Evolutionary conservation across 129 eudicot genomes (phyloP).

Genomic region (Sambucus nigra): DNA sequence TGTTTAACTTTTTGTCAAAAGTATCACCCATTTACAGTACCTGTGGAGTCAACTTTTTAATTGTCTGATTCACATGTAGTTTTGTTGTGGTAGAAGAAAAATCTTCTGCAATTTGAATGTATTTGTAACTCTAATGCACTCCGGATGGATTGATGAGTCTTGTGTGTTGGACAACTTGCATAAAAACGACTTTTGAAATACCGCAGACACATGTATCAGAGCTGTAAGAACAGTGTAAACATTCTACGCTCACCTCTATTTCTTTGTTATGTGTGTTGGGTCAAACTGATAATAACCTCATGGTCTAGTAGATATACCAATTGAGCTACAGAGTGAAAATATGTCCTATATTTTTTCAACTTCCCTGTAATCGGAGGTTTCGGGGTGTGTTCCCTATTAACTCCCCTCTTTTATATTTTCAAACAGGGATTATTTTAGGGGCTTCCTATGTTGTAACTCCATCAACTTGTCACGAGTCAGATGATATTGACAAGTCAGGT

Average conservation of each 20-base stretch:
- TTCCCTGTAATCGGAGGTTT: background rate
- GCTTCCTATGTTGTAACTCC: conserved; percentile 61
- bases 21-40: too few species aligned
- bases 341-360: background rate
- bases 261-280: background rate
- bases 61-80: background rate
- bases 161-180: background rate
- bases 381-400: conserved; percentile 4
- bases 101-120: too few species aligned
- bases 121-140: too few species aligned
- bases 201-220: too few species aligned
- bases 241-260: background rate
- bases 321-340: background rate
- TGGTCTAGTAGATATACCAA: background rate
- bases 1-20: background rate
- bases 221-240: background rate
- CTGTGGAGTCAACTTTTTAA: background rate
- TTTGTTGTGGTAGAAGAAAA: background rate
- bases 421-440: conserved; percentile 72
- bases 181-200: too few species aligned
- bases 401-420: conserved; percentile 6
- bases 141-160: too few species aligned
- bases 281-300: background rate
- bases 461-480: conserved; percentile 46
- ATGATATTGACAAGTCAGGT: conserved; percentile 59